Conservation (phyloP, 176 grass and related monocot species). For the Secale cereale region DNA sequence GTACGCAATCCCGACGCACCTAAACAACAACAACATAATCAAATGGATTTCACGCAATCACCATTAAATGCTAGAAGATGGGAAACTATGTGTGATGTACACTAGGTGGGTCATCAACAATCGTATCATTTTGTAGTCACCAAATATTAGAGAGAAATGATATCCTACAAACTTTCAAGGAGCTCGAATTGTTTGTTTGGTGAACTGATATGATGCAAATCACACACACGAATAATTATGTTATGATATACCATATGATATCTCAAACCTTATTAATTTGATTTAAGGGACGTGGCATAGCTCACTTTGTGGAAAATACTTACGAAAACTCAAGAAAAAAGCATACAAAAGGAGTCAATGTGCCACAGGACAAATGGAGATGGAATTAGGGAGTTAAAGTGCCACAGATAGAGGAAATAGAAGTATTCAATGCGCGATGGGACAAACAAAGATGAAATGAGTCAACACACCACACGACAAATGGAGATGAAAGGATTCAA, state of each 20-base stretch:
- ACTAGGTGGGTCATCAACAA: too few relatives aligned
- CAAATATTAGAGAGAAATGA: not conserved
- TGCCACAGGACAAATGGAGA: not conserved
- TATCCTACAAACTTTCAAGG: not conserved
- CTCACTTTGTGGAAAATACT: not conserved
- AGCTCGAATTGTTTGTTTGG: not conserved
- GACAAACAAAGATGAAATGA: not conserved
- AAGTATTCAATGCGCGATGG: not conserved
- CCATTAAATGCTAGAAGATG: too few relatives aligned
- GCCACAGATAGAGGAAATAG: not conserved
- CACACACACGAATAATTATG: not conserved
- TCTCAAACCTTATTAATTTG: not conserved
- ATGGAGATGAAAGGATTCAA: not conserved
- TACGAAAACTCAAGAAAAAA: not conserved
- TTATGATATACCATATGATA: not conserved
- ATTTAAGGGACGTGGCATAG: not conserved
- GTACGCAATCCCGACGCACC: too few relatives aligned
- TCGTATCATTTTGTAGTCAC: too few relatives aligned
- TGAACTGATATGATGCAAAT: not conserved
- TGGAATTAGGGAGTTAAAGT: not conserved
- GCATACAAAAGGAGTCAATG: not conserved
- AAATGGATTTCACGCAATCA: too few relatives aligned
- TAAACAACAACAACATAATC: too few relatives aligned
- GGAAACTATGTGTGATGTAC: too few relatives aligned
- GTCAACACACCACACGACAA: not conserved